Base-by-base conservation (phyloP, 2,329 filamentous ascomycete genomes). In the Coniochaeta pulveracea region DNA sequence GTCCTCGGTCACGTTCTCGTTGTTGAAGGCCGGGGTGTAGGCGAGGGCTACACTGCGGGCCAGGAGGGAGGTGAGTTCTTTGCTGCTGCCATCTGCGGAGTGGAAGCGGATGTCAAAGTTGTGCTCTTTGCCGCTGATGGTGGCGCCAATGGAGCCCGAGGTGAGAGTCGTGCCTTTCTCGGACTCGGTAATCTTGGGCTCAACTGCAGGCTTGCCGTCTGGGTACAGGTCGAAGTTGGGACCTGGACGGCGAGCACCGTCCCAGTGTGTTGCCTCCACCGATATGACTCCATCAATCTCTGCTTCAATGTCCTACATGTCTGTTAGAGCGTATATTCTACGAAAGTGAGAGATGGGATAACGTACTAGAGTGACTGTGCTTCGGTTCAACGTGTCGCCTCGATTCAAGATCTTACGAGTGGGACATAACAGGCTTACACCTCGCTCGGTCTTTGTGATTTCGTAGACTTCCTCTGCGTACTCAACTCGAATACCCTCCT, bases 401-500 rank as follows among this genome's bases (percentile, higher is more conserved):
- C 72, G 60, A 3, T 56, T 58, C 23, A 56, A 53, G 36, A 76
- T 69, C 45, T 71, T 66, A 39, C 55, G 60, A 2, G 70, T 73
- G 8, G 73, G 72, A 41, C 72, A 77, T 1, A 77, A 54, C 11
- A 77, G 58, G 16, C 60, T 65, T 30, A 76, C 36, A 6, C 63
- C 64, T 40, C 63, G 65, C 5, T 60, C 58, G 33, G 59, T 64
- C 31, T 62, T 51, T 4, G 58, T 63, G 33, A 69, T 56, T 7
- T 64, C 61, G 47, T 74, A 68, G 11, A 80, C 60, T 39, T 80
- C 74, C 52, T 80, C 76, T 21, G 76, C 77, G 43, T 80, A 80
- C 47, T 79, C 72, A 17, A 76, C 63, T 32, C 63, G 60, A 48
- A 76, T 65, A 39, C 66, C 69, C 51, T 75, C 68, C 36, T 69